Evolutionary conservation across 306 rosid genomes (phyloP), one percentile per base, ranked within the genome.

Genomic region (Dryas drummondii): DNA sequence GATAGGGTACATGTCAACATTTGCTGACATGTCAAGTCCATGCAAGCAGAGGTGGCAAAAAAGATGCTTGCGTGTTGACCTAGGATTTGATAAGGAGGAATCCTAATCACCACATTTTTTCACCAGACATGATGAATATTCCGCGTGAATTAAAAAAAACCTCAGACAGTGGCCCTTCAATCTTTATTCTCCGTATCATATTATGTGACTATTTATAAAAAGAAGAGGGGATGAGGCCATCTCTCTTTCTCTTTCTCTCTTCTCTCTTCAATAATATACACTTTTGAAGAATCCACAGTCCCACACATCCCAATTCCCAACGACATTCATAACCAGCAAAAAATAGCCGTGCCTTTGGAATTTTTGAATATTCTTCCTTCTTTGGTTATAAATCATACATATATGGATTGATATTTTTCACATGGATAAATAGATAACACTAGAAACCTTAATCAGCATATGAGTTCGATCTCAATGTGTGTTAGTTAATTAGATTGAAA

Each of bases 81-180:
- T 52, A 11, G 56, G 83, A 69, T 84, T 89, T 6, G 97, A 84
- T 87, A 88, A 84, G 87, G 63, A 73, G 73, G 92, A 88, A 92
- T 90, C 92, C 46, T 81, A 75, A 80, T 88, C 78, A 52, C 75
- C 73, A 59, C 69, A 32, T 52, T 71, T 51, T 76, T 73, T 79
- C 16, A 70, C 82, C 73, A 74, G 85, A 90, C 85, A 82, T 53
- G 75, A 48, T 80, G 93, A 82, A 87, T 86, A 88, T 88, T 87
- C 87, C 66, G 42, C 42, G 74, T 48, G 45, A 62, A 53, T 8
- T 47, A 71, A 6, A 76, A 73, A 76, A 66, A 76, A 82, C 87
- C 88, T 73, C 56, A 68, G 84, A 76, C 70, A 75, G 67, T 57
- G 73, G 41, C 82, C 49, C 52, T 49, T 80, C 83, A 77, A 68